Evolutionary conservation across 345 rosid genomes (phyloP).

Genomic region (Eucalyptus sp.): DNA sequence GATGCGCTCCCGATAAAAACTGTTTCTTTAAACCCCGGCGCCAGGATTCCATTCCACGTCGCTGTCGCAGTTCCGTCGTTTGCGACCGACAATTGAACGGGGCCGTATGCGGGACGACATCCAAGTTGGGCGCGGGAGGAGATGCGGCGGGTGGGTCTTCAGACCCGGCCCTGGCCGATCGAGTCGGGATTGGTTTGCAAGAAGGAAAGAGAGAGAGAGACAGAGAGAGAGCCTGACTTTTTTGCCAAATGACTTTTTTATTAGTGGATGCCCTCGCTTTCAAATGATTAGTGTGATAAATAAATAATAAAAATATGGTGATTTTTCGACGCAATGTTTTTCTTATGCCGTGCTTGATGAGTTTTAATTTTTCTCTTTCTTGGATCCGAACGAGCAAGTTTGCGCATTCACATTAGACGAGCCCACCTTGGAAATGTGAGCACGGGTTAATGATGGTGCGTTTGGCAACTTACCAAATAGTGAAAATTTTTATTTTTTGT

Average conservation of each 20-base stretch:
- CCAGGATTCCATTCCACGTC: neutral
- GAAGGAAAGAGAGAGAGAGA: neutral
- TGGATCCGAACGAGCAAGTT: neutral
- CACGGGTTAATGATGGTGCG: rapidly evolving
- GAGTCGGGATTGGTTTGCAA: neutral
- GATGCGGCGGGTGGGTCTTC: neutral
- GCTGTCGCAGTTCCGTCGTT: neutral
- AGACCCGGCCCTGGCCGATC: neutral
- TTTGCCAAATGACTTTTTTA: neutral
- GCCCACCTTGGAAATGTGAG: neutral
- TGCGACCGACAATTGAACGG: neutral
- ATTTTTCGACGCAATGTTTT: neutral
- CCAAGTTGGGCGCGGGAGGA: neutral
- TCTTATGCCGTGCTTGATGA: neutral
- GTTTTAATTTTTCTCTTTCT: neutral
- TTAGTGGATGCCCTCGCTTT: neutral
- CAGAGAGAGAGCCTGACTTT: neutral
- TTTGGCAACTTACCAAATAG: too few species aligned
- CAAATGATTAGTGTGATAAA: neutral
- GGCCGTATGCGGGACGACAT: neutral
- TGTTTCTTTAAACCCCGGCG: neutral
- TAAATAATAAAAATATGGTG: neutral
- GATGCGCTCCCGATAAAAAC: neutral
- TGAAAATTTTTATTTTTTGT: rapidly evolving
- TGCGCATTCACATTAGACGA: neutral